Conservation (phyloP, 306 rosid genomes). For the Coriaria nepalensis region DNA sequence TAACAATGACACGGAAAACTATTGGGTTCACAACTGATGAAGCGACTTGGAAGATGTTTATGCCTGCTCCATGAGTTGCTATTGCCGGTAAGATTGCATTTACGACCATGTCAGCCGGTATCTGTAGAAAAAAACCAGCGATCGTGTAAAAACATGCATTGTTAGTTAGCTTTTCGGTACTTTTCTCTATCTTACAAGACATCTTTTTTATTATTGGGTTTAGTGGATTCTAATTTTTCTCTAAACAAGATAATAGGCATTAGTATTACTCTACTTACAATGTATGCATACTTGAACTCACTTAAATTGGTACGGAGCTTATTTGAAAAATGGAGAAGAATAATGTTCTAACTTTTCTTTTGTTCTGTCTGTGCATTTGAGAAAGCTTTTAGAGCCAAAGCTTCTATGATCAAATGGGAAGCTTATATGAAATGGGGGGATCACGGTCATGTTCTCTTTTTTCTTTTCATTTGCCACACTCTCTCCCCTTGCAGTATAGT, state of each 20-base stretch:
- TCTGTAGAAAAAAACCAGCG: constrained; percentile 20
- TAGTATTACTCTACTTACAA: no score
- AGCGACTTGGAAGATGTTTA: constrained; percentile 76
- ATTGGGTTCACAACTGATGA: constrained; percentile 82
- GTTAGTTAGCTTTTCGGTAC: not conserved
- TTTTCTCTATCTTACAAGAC: constrained; percentile 28
- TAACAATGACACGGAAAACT: constrained; percentile 41
- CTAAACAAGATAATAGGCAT: no score
- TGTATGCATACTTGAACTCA: constrained; percentile 39
- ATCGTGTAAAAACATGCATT: not conserved
- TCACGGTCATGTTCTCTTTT: constrained; percentile 5
- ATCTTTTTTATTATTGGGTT: constrained; percentile 76
- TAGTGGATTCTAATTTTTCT: constrained; percentile 7
- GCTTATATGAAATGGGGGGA: no score
- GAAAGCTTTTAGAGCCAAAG: constrained; percentile 36
- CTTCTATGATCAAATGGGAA: no score
- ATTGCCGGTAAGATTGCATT: constrained; percentile 88
- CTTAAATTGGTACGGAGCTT: no score
- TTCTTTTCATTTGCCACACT: no score
- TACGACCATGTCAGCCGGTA: constrained; percentile 92
- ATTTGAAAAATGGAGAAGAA: no score
- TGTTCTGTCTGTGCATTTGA: constrained; percentile 20
- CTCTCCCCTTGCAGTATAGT: no score
- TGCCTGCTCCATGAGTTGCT: constrained; percentile 65
- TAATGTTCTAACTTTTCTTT: constrained; percentile 13